phyloP scores from a whole-genome alignment of 371 early-diverging fungal species.

The Rhizopus microsporus region DNA sequence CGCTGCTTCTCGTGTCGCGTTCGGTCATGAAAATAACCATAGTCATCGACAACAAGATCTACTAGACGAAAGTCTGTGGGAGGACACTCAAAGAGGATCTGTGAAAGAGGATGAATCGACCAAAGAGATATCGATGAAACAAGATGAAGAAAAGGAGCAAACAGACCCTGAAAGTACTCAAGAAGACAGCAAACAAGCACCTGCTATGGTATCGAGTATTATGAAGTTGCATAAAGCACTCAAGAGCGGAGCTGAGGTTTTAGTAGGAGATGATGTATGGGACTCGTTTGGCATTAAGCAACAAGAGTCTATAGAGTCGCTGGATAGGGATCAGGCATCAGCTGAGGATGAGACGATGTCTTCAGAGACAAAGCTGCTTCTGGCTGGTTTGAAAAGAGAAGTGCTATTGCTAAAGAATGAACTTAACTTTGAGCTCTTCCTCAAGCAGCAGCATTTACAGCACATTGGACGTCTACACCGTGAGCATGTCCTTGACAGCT shows the following conservation, averaged over 20 bases:
- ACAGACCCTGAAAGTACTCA: neutral
- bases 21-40: constrained; percentile 19
- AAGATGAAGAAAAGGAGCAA: constrained; percentile 4
- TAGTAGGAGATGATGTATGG: constrained; percentile 58
- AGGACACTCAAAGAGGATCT: constrained; percentile 11
- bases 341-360: constrained; percentile 14
- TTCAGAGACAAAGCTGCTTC: constrained; percentile 33
- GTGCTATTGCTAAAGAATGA: constrained; percentile 62
- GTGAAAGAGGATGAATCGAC: constrained; percentile 2
- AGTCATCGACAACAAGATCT: constrained; percentile 24
- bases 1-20: constrained; percentile 56
- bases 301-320: neutral
- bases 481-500: constrained; percentile 63
- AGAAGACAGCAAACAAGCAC: constrained; percentile 10
- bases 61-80: constrained; percentile 37
- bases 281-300: constrained; percentile 20
- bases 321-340: neutral
- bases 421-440: constrained; percentile 66
- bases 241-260: constrained; percentile 53
- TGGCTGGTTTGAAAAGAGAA: constrained; percentile 59
- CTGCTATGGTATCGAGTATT: constrained; percentile 41
- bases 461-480: constrained; percentile 67
- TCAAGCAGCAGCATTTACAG: constrained; percentile 69
- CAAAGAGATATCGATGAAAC: neutral
- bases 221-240: constrained; percentile 49